phyloP scores from a whole-genome alignment of 2,329 filamentous ascomycete genomes.

The Furcasterigmium sp. region DNA sequence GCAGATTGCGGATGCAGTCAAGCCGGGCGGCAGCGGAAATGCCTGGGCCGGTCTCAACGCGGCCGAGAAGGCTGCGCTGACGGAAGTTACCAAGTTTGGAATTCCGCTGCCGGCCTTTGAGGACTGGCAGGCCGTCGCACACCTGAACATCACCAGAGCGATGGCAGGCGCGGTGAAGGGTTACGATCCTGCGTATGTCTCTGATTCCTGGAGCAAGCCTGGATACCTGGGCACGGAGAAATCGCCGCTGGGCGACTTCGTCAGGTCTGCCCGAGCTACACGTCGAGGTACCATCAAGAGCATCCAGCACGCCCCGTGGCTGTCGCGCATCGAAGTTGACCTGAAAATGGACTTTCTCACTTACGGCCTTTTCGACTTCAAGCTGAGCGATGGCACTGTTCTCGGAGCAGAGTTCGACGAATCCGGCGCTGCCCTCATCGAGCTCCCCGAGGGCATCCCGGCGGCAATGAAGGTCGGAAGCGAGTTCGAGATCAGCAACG shows the following conservation, averaged over 20 bases:
- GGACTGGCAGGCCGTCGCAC: slow-evolving; percentile 4
- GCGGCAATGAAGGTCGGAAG: background rate
- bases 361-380: background rate
- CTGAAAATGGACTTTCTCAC: background rate
- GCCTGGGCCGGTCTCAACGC: slow-evolving; percentile 1
- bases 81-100: slow-evolving; percentile 7
- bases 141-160: background rate
- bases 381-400: background rate
- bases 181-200: slow-evolving; percentile 8
- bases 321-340: background rate
- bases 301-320: background rate
- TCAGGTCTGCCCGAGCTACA: slow-evolving; percentile 2
- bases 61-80: slow-evolving; percentile 1
- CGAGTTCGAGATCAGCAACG: slow-evolving; percentile 8
- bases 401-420: background rate
- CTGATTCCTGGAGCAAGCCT: slow-evolving; percentile 13
- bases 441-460: background rate
- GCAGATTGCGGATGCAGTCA: slow-evolving; percentile 6
- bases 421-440: background rate
- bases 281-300: background rate
- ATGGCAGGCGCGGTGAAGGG: slow-evolving; percentile 2
- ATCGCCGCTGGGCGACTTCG: slow-evolving; percentile 6
- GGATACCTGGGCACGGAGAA: slow-evolving; percentile 11
- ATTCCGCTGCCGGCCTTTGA: slow-evolving; percentile 7
- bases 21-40: slow-evolving; percentile 8